Base-by-base conservation (phyloP, 2,329 filamentous ascomycete species). In the Gnomoniopsis sp. region DNA sequence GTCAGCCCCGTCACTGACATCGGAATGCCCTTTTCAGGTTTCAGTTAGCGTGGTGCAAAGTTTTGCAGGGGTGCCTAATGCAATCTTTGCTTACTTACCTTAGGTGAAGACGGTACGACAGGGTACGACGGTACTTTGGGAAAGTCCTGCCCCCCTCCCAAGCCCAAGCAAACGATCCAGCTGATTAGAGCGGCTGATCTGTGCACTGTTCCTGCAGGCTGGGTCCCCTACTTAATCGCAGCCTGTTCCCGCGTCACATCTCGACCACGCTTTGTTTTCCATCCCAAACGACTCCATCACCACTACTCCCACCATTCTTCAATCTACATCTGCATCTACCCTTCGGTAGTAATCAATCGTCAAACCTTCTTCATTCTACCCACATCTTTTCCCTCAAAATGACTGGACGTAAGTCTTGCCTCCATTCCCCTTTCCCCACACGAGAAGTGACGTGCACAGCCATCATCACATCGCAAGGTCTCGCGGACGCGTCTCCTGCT, bases 391-490 rank as follows among this genome's bases (percentile, higher is more conserved):
- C 66, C 62, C 74, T 80, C 83, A 87, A 76, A 63, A 88, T 88
- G 85, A 88, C 85, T 86, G 85, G 85, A 65, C 65, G 65, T 69
- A 63, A 67, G 64, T 68, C 69, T 57, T 62, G 60, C 52, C 65
- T 61, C 49, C 34, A 53, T 30, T 19, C 51, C 58, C 49, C 38
- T 52, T 53, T 48, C 54, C 56, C 60, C 17, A 56, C 30, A 46
- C 53, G 64, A 57, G 69, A 60, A 49, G 72, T n/a, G n/a, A n/a
- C n/a, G n/a, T n/a, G n/a, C n/a, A n/a, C n/a, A n/a, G n/a, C n/a
- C n/a, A 49, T 52, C 60, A 59, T 61, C 47, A 47, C 36, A 26
- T 38, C n/a, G 44, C 63, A 63, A 48, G 51, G 33, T 12, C n/a
- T 22, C 11, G 15, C 43, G 36, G 54, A 52, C 59, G 33, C 53